phyloP scores from a whole-genome alignment of 2,329 filamentous ascomycete genomes.

The Nakataea oryzae region DNA sequence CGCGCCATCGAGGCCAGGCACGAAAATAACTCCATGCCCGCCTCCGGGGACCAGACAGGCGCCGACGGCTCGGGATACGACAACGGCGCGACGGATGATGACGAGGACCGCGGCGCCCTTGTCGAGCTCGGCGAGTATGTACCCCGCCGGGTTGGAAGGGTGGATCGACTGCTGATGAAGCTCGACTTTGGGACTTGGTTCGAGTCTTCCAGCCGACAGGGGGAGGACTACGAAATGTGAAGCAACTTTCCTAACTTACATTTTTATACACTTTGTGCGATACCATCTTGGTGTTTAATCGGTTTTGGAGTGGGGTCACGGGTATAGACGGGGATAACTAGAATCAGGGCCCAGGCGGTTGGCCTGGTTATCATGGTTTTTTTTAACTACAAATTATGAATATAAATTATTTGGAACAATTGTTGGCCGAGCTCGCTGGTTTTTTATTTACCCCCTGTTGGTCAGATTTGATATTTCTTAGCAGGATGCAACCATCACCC shows the following conservation, averaged over 20 bases:
- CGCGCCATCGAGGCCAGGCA: slow-evolving; percentile 27
- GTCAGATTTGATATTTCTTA: no score
- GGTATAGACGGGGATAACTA: neutral
- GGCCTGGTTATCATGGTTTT: neutral
- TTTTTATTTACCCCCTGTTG: no score
- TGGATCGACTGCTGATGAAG: slow-evolving; percentile 86
- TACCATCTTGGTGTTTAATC: slow-evolving; percentile 18
- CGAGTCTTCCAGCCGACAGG: slow-evolving; percentile 10
- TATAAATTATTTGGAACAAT: neutral
- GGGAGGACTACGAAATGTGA: neutral
- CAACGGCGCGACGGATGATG: slow-evolving; percentile 19
- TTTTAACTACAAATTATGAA: neutral
- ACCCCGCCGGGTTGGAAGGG: slow-evolving; percentile 63
- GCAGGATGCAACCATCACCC: no score
- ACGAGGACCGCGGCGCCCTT: slow-evolving; percentile 11
- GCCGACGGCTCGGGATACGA: slow-evolving; percentile 7
- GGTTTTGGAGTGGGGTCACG: neutral
- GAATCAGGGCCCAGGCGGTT: no score
- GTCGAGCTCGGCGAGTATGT: slow-evolving; percentile 47
- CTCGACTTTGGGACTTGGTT: slow-evolving; percentile 61
- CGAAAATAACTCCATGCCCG: slow-evolving; percentile 5
- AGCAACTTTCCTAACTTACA: neutral
- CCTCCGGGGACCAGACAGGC: slow-evolving; percentile 22
- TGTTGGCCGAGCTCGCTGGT: no score
- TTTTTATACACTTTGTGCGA: slow-evolving; percentile 7